Percentiles rank a stretch among this genome's conserved stretches.
These are phyloP conservation scores for Cryphonectria naterciae DNA, from an alignment of 2,329 filamentous ascomycete species.

Conservation along the genomic window DNA sequence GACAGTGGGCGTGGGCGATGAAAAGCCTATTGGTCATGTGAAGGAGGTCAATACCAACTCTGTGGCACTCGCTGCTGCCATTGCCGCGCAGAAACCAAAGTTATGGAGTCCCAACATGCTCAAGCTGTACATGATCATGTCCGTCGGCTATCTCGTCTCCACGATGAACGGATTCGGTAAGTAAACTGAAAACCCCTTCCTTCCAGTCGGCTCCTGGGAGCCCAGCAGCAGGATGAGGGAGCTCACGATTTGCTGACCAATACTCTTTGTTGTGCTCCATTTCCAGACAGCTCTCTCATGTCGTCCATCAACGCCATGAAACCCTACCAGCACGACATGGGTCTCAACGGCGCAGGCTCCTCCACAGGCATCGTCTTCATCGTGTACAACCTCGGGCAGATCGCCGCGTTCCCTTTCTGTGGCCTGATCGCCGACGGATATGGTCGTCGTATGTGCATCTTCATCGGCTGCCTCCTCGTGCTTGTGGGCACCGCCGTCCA, in stretches of 20 bases:
- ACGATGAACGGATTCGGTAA: constrained; percentile 58
- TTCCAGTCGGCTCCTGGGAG: neutral
- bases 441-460: constrained; percentile 53
- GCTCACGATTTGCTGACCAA: constrained; percentile 1
- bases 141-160: constrained; percentile 46
- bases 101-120: constrained; percentile 41
- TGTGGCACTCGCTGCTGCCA: constrained; percentile 40
- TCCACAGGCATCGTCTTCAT: constrained; percentile 55
- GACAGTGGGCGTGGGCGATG: constrained; percentile 21
- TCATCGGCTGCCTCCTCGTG: constrained; percentile 48
- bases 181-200: constrained; percentile 26
- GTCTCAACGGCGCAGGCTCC: constrained; percentile 35
- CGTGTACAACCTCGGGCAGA: constrained; percentile 57
- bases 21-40: constrained; percentile 35
- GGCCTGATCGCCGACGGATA: constrained; percentile 52
- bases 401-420: constrained; percentile 51
- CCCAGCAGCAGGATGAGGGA: neutral
- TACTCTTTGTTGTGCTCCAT: neutral
- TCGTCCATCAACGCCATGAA: constrained; percentile 57
- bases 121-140: constrained; percentile 44
- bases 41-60: constrained; percentile 43
- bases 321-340: constrained; percentile 54
- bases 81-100: constrained; percentile 42
- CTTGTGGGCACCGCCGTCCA: constrained; percentile 53
- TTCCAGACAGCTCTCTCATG: constrained; percentile 56